Conservation (phyloP, 768 basidiomycete genomes). For the Paxillus ammoniavirescens region DNA sequence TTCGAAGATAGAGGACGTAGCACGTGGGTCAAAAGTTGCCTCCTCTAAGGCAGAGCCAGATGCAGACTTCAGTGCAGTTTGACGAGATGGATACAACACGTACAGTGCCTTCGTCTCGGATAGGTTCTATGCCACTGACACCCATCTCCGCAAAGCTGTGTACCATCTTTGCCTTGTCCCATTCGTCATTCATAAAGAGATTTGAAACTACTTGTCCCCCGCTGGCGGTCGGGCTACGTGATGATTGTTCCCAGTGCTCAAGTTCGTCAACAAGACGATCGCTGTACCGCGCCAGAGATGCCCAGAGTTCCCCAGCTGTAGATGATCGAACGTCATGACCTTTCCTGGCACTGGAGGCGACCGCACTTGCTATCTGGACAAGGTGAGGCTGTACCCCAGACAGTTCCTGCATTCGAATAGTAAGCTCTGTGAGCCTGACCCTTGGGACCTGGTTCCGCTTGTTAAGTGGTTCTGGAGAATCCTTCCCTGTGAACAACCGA, state of each 20-base stretch:
- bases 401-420: constrained; percentile 57
- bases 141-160: constrained; percentile 68
- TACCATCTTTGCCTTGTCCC: constrained; percentile 82
- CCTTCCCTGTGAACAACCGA: constrained; percentile 32
- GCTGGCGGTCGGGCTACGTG: constrained; percentile 40
- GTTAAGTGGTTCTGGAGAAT: not conserved
- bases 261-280: constrained; percentile 64
- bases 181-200: constrained; percentile 52
- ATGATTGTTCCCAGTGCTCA: constrained; percentile 59
- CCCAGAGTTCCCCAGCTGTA: constrained; percentile 55
- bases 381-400: constrained; percentile 50
- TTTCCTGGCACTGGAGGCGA: constrained; percentile 47
- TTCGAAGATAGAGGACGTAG: constrained; percentile 42
- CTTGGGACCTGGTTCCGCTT: constrained; percentile 31
- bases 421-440: constrained; percentile 57
- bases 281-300: constrained; percentile 77
- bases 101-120: constrained; percentile 10
- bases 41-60: constrained; percentile 23
- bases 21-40: constrained; percentile 42
- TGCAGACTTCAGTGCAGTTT: constrained; percentile 15
- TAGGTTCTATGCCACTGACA: constrained; percentile 17
- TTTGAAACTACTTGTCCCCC: constrained; percentile 33
- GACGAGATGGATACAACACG: not conserved
- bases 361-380: constrained; percentile 53
- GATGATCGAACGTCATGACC: constrained; percentile 28